Evolutionary conservation across 2,329 filamentous ascomycete species (phyloP), one percentile per base, ranked within the genome.

Genomic region (Lecanicillium sp.): DNA sequence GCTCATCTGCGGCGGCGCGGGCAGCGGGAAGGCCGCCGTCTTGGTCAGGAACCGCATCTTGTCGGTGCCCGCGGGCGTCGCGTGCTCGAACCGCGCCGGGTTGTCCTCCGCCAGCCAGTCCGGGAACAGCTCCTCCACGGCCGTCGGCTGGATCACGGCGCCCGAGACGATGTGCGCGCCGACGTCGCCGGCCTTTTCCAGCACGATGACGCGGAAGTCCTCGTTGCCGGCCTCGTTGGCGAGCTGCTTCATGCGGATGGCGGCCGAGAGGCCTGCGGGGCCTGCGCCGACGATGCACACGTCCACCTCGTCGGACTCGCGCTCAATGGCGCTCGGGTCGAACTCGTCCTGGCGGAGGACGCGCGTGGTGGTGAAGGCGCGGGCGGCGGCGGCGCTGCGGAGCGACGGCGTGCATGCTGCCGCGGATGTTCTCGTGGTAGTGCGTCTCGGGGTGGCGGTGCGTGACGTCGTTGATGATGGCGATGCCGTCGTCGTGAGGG

Each of bases 231-330:
- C 88, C 62, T 90, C 89, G 62, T 90, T 96, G 57, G 93, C 93
- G 43, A 96, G 76, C 68, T 98, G 91, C 75, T 97, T 97, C 48
- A 98, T 73, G 55, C 87, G 85, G 62, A 98, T 98, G 43, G 91
- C 93, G 39, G 93, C 90, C 57, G 87, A 86, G 56, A 98, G 78
- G 51, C 93, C 93, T 44, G 93, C 88, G 45, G 93, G 93, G n/a
- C 93, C 91, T 66, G 88, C 93, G 61, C 93, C 93, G 46, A 98
- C 82, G 60, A 98, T 97, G 68, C 90, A 95, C 24, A 98, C 90
- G 67, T 98, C 93, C 24, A 98, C 93, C 69, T 93, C 73, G 61
- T 98, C 93, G 46, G 82, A 86, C 66, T 97, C 93, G 55, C 93
- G 84, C 55, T 97, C 91, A 50, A 90, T 74, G 48, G 67, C 69